These are phyloP conservation scores for Rhynchosporium secalis DNA, from an alignment of 2,329 filamentous ascomycete species.

Conservation along the genomic window DNA sequence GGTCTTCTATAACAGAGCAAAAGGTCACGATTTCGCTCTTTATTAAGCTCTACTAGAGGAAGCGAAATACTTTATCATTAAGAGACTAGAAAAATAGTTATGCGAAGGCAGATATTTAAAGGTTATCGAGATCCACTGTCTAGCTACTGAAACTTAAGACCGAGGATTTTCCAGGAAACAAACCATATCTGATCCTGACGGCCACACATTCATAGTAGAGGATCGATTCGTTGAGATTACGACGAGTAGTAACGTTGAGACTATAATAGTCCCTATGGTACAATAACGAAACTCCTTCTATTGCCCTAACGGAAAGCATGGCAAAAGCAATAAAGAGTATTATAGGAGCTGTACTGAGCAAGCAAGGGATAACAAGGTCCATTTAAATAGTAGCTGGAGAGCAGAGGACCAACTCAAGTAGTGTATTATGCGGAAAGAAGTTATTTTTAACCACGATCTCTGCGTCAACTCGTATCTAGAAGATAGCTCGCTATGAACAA, in stretches of 20 bases:
- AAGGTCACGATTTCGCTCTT: slow-evolving; percentile 7
- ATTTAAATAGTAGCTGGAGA: slow-evolving; percentile 2
- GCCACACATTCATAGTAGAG: neutral
- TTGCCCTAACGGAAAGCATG: slow-evolving; percentile 8
- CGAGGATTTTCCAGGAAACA: neutral
- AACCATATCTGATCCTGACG: neutral
- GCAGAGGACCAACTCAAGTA: slow-evolving; percentile 1
- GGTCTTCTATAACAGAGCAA: slow-evolving; percentile 1
- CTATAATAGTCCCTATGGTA: neutral
- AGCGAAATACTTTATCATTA: neutral
- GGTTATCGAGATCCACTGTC: neutral
- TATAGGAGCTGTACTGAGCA: slow-evolving; percentile 1
- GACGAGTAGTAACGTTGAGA: neutral
- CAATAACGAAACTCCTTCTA: neutral
- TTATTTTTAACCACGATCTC: slow-evolving; percentile 1
- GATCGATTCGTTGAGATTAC: slow-evolving; percentile 1
- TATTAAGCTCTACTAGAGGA: slow-evolving; percentile 2
- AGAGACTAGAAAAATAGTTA: slow-evolving; percentile 3
- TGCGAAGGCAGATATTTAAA: slow-evolving; percentile 1
- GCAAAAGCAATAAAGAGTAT: slow-evolving; percentile 3
- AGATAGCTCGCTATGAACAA: neutral
- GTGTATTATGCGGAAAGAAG: neutral
- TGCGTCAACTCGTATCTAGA: neutral
- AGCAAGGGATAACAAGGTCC: neutral
- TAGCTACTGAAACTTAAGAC: slow-evolving; percentile 25